Evolutionary conservation across 352 stramenopile species (phyloP).

Genomic region (Pythium folliculosum): DNA sequence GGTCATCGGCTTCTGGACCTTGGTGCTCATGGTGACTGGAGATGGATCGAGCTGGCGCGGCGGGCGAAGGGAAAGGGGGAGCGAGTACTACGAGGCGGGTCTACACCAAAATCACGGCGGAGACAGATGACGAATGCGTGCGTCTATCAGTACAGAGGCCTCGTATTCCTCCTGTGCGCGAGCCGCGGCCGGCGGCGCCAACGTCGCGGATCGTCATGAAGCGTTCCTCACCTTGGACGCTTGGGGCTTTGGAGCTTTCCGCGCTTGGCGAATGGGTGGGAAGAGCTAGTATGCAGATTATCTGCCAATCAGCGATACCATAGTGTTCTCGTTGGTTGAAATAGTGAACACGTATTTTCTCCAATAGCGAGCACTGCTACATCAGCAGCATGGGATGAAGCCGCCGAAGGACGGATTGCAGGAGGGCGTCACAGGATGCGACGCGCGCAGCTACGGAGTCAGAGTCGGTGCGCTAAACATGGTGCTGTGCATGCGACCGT

Average conservation of each 20-base stretch:
- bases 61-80: neutral
- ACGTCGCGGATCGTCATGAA: neutral
- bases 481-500: no score
- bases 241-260: conserved; percentile 4
- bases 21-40: conserved; percentile 79
- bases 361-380: conserved; percentile 1
- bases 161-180: neutral
- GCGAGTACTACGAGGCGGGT: no score
- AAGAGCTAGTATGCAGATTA: conserved; percentile 24
- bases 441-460: no score
- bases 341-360: conserved; percentile 6
- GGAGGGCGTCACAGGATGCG: no score
- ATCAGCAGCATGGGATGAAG: neutral
- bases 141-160: neutral
- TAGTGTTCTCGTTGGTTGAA: conserved; percentile 19
- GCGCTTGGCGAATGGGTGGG: conserved; percentile 26
- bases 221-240: conserved; percentile 17
- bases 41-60: neutral
- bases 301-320: conserved; percentile 14
- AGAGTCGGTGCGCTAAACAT: no score
- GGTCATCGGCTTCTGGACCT: conserved; percentile 99
- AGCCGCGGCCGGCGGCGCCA: neutral
- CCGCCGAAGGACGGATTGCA: neutral
- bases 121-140: no score
- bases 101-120: no score